Base-by-base conservation (phyloP, 2,329 filamentous ascomycete genomes). In the Sphaerulina vaccinii region DNA sequence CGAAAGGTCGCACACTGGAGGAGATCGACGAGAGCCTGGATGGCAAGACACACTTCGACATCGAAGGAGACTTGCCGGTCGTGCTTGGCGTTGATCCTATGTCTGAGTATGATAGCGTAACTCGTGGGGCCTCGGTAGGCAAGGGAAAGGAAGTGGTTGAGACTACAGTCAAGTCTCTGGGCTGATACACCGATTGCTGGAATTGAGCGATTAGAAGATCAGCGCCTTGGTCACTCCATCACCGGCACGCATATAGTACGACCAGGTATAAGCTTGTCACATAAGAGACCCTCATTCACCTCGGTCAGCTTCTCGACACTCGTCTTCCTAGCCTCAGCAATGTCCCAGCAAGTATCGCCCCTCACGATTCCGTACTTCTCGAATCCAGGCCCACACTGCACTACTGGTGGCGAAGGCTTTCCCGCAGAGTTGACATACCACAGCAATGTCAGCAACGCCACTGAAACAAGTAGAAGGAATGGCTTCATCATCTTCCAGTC, bases 1-100 rank as follows among this genome's bases (percentile, higher is more conserved):
- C 62, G 6, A 68, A 70, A 39, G 62, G 69, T 27, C 52, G 55
- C 18, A 76, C 71, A 9, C 66, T 77, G 18, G 75, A 77, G 58
- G 75, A 77, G 60, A 62, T 77, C 10, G 69, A 70, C 16, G 65
- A 68, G 19, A 72, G 77, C 47, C 76, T 77, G 56, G 32, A 35
- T n/a, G n/a, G n/a, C n/a, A n/a, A n/a, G n/a, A n/a, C n/a, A n/a
- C n/a, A n/a, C n/a, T n/a, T n/a, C n/a, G n/a, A n/a, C n/a, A n/a
- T n/a, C n/a, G n/a, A n/a, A n/a, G n/a, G n/a, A n/a, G n/a, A n/a
- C n/a, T n/a, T n/a, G n/a, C n/a, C n/a, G n/a, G n/a, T n/a, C n/a
- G n/a, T n/a, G n/a, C n/a, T n/a, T n/a, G n/a, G n/a, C n/a, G n/a
- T n/a, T n/a, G n/a, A n/a, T n/a, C n/a, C n/a, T n/a, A n/a, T n/a